Conservation (phyloP, 352 stramenopile genomes). For the Phytophthora melonis region DNA sequence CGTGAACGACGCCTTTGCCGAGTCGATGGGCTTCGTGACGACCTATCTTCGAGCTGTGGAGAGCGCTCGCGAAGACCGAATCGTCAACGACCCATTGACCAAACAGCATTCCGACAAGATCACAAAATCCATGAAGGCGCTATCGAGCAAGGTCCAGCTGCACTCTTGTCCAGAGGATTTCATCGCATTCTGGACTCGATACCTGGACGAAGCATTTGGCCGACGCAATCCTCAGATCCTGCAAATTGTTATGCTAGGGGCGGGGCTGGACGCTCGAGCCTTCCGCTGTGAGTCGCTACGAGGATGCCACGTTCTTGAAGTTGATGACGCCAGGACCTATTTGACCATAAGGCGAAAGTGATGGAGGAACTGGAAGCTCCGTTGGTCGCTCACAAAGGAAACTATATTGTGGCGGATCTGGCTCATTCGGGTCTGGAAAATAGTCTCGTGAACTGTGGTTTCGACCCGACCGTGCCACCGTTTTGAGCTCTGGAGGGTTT, state of each 20-base stretch:
- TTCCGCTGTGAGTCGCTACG: conserved; percentile 41
- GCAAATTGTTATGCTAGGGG: conserved; percentile 49
- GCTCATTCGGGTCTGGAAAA: conserved; percentile 33
- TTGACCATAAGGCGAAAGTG: conserved; percentile 43
- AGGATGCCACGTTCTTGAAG: conserved; percentile 41
- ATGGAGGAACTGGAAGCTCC: conserved; percentile 30
- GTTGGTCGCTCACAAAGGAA: conserved; percentile 34
- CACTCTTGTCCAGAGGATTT: conserved; percentile 18
- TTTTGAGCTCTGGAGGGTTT: conserved; percentile 34
- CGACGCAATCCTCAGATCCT: conserved; percentile 42
- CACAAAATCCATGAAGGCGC: neutral
- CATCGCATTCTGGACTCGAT: conserved; percentile 44
- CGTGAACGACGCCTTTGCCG: neutral
- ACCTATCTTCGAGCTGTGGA: conserved; percentile 20
- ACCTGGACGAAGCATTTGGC: conserved; percentile 45
- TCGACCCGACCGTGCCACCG: conserved; percentile 34
- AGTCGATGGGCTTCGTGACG: conserved; percentile 23
- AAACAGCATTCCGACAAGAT: neutral
- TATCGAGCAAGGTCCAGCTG: neutral
- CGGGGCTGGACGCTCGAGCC: conserved; percentile 46
- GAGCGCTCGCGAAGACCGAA: conserved; percentile 10
- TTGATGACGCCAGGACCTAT: conserved; percentile 39
- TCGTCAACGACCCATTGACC: conserved; percentile 23
- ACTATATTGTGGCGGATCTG: conserved; percentile 47
- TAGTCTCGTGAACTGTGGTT: conserved; percentile 33